phyloP scores from a whole-genome alignment of 1,139 yeast genomes.

The Magnusiomyces tetraspermus region DNA sequence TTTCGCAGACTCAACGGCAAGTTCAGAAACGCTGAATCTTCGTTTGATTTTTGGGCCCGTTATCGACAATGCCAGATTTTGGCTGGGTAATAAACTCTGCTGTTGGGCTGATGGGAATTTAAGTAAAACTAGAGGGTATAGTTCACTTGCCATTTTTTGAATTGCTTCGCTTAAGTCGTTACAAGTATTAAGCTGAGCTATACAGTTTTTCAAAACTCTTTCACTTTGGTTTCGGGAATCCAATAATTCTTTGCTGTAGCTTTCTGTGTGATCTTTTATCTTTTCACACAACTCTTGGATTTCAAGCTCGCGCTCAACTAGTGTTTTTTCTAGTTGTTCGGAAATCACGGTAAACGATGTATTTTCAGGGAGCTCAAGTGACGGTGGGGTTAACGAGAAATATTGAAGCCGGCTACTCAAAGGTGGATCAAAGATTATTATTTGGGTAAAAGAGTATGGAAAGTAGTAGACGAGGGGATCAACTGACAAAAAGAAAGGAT shows the following conservation, averaged over 20 bases:
- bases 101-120: conserved; percentile 6
- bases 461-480: not conserved
- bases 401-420: conserved; percentile 65
- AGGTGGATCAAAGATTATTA: conserved; percentile 67
- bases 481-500: not conserved
- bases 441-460: conserved; percentile 25
- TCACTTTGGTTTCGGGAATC: conserved; percentile 8
- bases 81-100: not conserved
- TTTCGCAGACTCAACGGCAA: conserved; percentile 23
- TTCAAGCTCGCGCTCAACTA: conserved; percentile 21
- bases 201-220: conserved; percentile 20
- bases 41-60: conserved; percentile 11
- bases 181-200: conserved; percentile 30
- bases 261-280: conserved; percentile 18
- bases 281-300: conserved; percentile 18
- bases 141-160: conserved; percentile 23
- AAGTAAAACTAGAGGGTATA: conserved; percentile 25
- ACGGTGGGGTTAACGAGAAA: conserved; percentile 64
- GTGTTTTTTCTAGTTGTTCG: conserved; percentile 27
- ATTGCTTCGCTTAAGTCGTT: conserved; percentile 28
- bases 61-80: not conserved
- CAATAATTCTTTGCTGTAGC: conserved; percentile 2
- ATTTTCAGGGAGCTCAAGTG: conserved; percentile 47
- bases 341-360: conserved; percentile 23
- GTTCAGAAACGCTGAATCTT: conserved; percentile 22